Percentiles rank a stretch among this genome's conserved stretches.
Evolutionary conservation across 179 eudicot genomes (phyloP).

Genomic region (Beta lomatogona): DNA sequence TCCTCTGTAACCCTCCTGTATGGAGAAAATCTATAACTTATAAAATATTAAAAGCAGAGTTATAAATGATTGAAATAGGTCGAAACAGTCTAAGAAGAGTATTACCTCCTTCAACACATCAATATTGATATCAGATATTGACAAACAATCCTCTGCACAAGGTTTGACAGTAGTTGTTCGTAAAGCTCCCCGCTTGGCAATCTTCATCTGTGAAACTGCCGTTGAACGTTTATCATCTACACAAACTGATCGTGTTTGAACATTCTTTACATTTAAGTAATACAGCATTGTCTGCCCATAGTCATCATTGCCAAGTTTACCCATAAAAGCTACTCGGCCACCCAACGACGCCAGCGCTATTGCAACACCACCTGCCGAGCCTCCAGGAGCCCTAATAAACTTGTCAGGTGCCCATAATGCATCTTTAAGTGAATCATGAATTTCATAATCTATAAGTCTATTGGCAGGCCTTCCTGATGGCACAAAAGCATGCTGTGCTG

Average conservation of each 20-base stretch:
- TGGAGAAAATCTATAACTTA: neutral
- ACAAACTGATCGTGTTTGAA: constrained; percentile 76
- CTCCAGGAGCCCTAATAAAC: constrained; percentile 84
- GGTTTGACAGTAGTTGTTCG: constrained; percentile 56
- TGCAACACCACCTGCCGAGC: constrained; percentile 81
- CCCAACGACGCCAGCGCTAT: constrained; percentile 74
- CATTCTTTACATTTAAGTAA: constrained; percentile 56
- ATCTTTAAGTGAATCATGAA: constrained; percentile 65
- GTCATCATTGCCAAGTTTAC: constrained; percentile 84
- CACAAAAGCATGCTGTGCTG: constrained; percentile 76
- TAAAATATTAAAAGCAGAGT: neutral
- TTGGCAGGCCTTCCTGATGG: constrained; percentile 84
- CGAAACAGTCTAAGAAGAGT: constrained; percentile 10
- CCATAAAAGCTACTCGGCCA: constrained; percentile 91
- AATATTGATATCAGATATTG: constrained; percentile 74
- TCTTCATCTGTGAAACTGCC: constrained; percentile 72
- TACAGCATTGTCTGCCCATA: constrained; percentile 72
- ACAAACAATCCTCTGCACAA: constrained; percentile 87
- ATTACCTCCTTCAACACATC: constrained; percentile 89
- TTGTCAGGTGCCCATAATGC: constrained; percentile 80
- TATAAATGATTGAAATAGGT: neutral
- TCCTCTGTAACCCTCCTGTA: neutral
- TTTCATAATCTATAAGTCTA: constrained; percentile 72
- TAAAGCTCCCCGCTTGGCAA: constrained; percentile 71
- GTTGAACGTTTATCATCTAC: constrained; percentile 63